A percentile compares a stretch with the other conserved stretches of the same genome.
Evolutionary conservation across 2,329 filamentous ascomycete species (phyloP).

Genomic region (Emergomyces pasteurianus): DNA sequence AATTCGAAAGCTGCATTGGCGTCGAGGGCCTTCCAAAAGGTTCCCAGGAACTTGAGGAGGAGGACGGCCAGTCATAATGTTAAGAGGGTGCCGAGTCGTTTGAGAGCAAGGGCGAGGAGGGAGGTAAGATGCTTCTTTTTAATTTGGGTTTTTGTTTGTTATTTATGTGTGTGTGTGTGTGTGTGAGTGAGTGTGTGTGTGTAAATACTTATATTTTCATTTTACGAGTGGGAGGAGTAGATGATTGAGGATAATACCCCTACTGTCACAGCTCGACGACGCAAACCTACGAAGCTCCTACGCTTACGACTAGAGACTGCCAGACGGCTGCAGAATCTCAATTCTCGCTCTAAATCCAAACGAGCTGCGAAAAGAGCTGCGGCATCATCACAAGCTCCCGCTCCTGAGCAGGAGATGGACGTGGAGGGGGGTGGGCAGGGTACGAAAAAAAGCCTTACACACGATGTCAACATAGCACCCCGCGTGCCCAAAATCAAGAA

Average conservation of each 20-base stretch:
- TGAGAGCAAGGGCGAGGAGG: slow-evolving; percentile 56
- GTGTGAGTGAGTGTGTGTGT: background rate
- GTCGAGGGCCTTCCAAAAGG: slow-evolving; percentile 76
- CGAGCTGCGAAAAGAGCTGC: slow-evolving; percentile 32
- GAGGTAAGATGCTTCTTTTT: slow-evolving; percentile 33
- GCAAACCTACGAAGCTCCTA: slow-evolving; percentile 35
- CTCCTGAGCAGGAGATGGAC: slow-evolving; percentile 11
- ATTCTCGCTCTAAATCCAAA: slow-evolving; percentile 32
- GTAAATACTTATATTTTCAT: background rate
- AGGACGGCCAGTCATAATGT: slow-evolving; percentile 92
- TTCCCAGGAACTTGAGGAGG: slow-evolving; percentile 71
- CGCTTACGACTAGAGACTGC: slow-evolving; percentile 60
- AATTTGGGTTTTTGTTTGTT: background rate
- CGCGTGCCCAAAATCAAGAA: slow-evolving; percentile 55
- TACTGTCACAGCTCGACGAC: slow-evolving; percentile 49
- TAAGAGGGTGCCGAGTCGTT: slow-evolving; percentile 69
- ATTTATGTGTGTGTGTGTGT: background rate
- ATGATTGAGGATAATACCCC: slow-evolving; percentile 90
- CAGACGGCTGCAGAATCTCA: slow-evolving; percentile 54
- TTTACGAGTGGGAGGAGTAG: slow-evolving; percentile 30
- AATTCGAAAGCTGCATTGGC: slow-evolving; percentile 53
- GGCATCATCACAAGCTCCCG: slow-evolving; percentile 15
- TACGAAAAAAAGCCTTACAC: slow-evolving; percentile 10
- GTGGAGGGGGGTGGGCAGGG: background rate
- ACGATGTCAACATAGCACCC: slow-evolving; percentile 24